Conservation (phyloP, 2,329 filamentous ascomycete species). For the Fusarium paranaense region DNA sequence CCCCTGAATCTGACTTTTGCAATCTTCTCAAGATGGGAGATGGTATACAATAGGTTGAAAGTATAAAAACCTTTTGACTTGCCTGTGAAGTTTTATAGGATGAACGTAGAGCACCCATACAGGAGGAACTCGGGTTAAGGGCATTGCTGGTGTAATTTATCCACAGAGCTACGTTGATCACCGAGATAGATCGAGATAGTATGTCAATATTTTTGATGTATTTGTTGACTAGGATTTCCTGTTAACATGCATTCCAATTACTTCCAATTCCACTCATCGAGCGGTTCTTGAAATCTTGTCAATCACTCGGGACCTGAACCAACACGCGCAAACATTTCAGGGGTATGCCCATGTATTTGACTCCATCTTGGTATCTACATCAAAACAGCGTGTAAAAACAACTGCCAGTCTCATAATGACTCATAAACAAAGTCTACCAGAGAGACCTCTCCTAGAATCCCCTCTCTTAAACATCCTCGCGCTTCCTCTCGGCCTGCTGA, state of each 20-base stretch:
- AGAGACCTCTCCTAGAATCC: not conserved
- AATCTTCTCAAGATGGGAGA: not conserved
- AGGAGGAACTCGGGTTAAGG: too few species aligned
- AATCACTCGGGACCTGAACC: not conserved
- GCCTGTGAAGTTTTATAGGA: not conserved
- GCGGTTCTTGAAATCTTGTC: not conserved
- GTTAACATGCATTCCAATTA: too few species aligned
- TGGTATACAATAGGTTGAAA: not conserved
- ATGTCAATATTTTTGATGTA: not conserved
- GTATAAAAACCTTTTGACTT: not conserved
- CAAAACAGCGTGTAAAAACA: not conserved
- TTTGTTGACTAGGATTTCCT: not conserved
- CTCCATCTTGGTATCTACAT: conserved; percentile 3
- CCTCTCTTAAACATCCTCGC: conserved; percentile 31
- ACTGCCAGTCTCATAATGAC: not conserved
- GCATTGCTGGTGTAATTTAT: not conserved
- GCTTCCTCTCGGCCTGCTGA: conserved; percentile 36
- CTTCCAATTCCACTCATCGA: not conserved
- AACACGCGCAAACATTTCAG: not conserved
- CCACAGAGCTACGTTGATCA: not conserved
- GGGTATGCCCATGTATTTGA: not conserved
- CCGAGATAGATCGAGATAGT: not conserved
- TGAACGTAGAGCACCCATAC: not conserved
- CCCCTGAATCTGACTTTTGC: not conserved
- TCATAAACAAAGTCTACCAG: not conserved